Percentiles rank a stretch among this genome's conserved stretches.
These are phyloP conservation scores for Cyclostephanos tholiformis DNA, from an alignment of 108 stramenopile species.

Conservation along the genomic window DNA sequence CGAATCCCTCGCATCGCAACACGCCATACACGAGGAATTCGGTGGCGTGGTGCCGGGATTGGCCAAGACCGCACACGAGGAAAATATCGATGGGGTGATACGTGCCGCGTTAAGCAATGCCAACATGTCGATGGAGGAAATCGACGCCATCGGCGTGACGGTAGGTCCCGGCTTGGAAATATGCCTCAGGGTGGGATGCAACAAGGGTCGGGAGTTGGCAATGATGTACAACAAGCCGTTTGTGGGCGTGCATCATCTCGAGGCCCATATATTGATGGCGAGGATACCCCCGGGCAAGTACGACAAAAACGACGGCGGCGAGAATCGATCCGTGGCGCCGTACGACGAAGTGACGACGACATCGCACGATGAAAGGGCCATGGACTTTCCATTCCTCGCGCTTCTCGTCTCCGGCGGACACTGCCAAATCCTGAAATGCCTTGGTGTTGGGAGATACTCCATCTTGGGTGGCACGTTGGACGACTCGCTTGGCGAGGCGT, in stretches of 20 bases:
- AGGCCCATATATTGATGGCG: slow-evolving; percentile 96
- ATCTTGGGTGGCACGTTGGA: slow-evolving; percentile 95
- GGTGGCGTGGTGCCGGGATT: slow-evolving; percentile 95
- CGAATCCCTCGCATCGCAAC: slow-evolving; percentile 91
- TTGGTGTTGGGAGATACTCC: slow-evolving; percentile 80
- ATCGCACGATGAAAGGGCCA: slow-evolving; percentile 35
- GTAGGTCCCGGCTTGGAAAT: slow-evolving; percentile 98
- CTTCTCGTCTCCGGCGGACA: slow-evolving; percentile 96
- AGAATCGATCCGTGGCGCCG: slow-evolving; percentile 3
- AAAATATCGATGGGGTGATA: slow-evolving; percentile 86
- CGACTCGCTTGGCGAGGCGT: slow-evolving; percentile 94
- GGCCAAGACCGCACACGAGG: slow-evolving; percentile 86
- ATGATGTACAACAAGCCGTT: slow-evolving; percentile 84
- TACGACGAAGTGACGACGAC: slow-evolving; percentile 16
- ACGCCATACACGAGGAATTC: slow-evolving; percentile 92
- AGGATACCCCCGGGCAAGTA: slow-evolving; percentile 60
- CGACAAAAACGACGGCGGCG: slow-evolving; percentile 12
- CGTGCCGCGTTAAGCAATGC: slow-evolving; percentile 78
- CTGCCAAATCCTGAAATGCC: slow-evolving; percentile 90
- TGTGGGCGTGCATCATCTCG: slow-evolving; percentile 95
- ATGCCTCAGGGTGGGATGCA: slow-evolving; percentile 93
- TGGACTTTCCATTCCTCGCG: slow-evolving; percentile 95
- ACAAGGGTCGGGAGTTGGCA: slow-evolving; percentile 84
- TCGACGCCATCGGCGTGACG: slow-evolving; percentile 98
- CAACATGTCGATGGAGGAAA: slow-evolving; percentile 67